These are phyloP conservation scores for Fusarium foetens DNA, from an alignment of 2,329 filamentous ascomycete genomes.

Conservation along the genomic window DNA sequence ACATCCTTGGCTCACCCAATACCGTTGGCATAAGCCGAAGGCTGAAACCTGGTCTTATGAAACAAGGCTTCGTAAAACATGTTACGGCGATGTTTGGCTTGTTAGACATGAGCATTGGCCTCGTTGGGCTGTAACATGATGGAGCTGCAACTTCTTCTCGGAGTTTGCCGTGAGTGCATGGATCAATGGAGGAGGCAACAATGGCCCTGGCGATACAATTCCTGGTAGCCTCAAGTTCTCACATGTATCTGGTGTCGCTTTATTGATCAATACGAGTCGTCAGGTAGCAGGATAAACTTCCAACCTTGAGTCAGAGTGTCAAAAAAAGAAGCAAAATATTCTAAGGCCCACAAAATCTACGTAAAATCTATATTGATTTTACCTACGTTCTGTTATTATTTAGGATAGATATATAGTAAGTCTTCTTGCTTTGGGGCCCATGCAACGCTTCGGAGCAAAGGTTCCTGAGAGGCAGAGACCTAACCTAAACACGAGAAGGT, in stretches of 20 bases:
- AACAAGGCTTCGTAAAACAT: neutral
- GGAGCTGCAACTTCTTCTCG: neutral
- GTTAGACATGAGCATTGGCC: neutral
- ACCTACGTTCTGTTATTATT: rapidly evolving
- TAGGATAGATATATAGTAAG: rapidly evolving
- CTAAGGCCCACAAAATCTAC: no score
- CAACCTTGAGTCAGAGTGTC: neutral
- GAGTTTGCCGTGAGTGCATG: neutral
- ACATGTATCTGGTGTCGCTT: rapidly evolving
- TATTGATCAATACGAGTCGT: no score
- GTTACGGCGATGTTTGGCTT: neutral
- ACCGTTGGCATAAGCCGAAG: neutral
- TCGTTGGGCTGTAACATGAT: neutral
- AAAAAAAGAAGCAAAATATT: neutral
- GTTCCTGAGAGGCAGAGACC: neutral
- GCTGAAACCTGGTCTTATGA: neutral
- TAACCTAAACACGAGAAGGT: neutral
- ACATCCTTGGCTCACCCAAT: neutral
- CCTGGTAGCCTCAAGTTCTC: no score
- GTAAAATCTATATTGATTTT: rapidly evolving
- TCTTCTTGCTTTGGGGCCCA: neutral
- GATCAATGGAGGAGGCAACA: no score
- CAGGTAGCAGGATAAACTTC: no score
- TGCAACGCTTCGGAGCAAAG: rapidly evolving
- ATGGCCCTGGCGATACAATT: rapidly evolving